phyloP scores from a whole-genome alignment of 2,329 filamentous ascomycete species.

The Neofusicoccum ribis region DNA sequence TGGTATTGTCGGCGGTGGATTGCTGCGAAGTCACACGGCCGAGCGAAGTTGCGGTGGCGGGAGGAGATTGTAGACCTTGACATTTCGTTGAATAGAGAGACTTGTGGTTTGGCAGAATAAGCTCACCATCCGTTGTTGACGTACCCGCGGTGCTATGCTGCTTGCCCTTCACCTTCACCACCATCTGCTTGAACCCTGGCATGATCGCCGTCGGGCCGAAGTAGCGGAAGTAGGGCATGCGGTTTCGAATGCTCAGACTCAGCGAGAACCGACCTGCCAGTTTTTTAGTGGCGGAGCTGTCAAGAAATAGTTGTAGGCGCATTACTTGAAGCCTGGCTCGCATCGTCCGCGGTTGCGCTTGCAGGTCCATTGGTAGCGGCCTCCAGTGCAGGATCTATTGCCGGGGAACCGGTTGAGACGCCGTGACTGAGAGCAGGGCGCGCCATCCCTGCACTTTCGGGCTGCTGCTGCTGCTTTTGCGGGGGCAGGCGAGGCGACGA shows the following conservation, averaged over 20 bases:
- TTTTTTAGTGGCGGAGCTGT: constrained; percentile 28
- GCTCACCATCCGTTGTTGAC: constrained; percentile 48
- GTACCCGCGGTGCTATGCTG: constrained; percentile 61
- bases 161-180: constrained; percentile 70
- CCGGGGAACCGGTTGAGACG: neutral
- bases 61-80: constrained; percentile 34
- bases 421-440: neutral
- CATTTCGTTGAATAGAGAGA: constrained; percentile 17
- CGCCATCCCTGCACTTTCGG: neutral
- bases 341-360: constrained; percentile 35
- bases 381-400: constrained; percentile 13
- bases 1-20: constrained; percentile 42
- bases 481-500: neutral
- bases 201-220: constrained; percentile 90
- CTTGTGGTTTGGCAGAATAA: neutral
- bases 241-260: constrained; percentile 56
- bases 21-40: constrained; percentile 23
- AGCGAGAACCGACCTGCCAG: constrained; percentile 22
- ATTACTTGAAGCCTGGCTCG: constrained; percentile 32
- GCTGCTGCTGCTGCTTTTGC: constrained; percentile 4
- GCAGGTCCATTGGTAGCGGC: neutral
- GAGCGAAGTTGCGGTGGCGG: constrained; percentile 5
- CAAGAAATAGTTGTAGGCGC: constrained; percentile 24
- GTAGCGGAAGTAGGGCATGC: constrained; percentile 86
- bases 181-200: constrained; percentile 91